Evolutionary conservation across 2,329 filamentous ascomycete genomes (phyloP), one percentile per base, ranked within the genome.

Genomic region (Phaeophleospora eucalypticola): DNA sequence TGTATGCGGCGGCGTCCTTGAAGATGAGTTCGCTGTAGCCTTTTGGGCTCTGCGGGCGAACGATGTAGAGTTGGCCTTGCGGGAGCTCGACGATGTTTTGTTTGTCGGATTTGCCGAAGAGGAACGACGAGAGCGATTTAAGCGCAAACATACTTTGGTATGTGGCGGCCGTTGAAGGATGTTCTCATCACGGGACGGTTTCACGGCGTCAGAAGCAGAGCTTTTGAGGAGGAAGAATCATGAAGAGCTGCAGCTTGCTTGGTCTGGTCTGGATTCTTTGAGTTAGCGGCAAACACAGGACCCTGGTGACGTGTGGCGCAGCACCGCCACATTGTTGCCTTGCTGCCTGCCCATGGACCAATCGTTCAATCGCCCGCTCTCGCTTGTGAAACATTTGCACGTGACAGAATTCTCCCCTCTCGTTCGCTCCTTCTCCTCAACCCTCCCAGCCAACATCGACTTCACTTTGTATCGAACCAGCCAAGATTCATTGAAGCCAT

Each of bases 11-110:
- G 33, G 89, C 86, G 82, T 98, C 93, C 70, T 93, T 95, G 78
- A 96, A 98, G 70, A 98, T 64, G 65, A 97, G 89, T 70, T 98
- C 93, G 1, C 91, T 96, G 68, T 96, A 97, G 57, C 93, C 93
- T 69, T 98, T 98, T 47, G 91, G 89, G 6, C 91, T 97, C 41
- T 89, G 81, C 9, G 93, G 93, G 61, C 93, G 87, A 60, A 98
- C 93, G 58, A 98, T 85, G 70, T 96, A 98, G 36, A 98, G 87
- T 70, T 97, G 90, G 65, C 93, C 93, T 69, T 97, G 89, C 14
- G 90, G 83, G 36, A 98, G 84, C 67, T 97, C 90, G 70, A 95
- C 89, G 65, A 98, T 82, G 39, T 89, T 86, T 74, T 97, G 90
- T 69, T 96, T 91, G 66, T 83, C 88, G 62, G 81, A 81, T 68